Evolutionary conservation across 805 yeast species (phyloP), one percentile per base, ranked within the genome.

Genomic region (Kregervanrija fluxuum): DNA sequence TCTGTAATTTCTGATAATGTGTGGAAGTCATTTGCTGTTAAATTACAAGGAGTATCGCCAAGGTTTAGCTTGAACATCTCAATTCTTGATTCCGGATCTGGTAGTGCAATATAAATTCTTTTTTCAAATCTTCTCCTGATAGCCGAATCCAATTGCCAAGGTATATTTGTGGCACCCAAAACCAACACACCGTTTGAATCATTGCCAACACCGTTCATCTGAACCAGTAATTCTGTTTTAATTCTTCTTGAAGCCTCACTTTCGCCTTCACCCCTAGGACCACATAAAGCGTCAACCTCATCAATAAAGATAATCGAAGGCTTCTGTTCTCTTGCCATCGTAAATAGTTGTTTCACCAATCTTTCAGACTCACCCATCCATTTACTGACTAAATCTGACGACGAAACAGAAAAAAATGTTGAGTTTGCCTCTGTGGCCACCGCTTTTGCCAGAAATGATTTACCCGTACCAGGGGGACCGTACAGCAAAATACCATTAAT

Each of bases 361-460:
- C 98, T 80, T 65, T 93, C 99, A 22, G 95, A 82, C 64, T 93
- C 99, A 56, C 99, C 99, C 97, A 91, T 91, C 99, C 99, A 93
- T 65, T 93, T 93, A 53, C 95, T 84, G 3, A 93, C 98, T 56
- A 93, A 74, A 64, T 93, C 99, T 11, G 95, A 85, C 0, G 96
- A 88, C n/a, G 95, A 84, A 1, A 93, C 95, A 2, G 96, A 85
- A 66, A 93, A 93, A 56, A 93, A 93, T 0, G 99, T 93, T 0
- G 97, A 87, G 62, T 91, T 89, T 41, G 98, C 96, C 58, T 93
- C 99, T 0, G 99, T 93, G 22, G 99, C 99, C 8, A 93, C 98
- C 0, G 99, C 99, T 62, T 93, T 93, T 10, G 99, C 99, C 47
- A 93, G 69, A 59, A 82, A 93, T 2, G 98, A 91, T 60, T 93